A percentile compares a stretch with the other conserved stretches of the same genome.
These are phyloP conservation scores for Diplogelasinospora grovesii DNA, from an alignment of 495 filamentous ascomycete species.

Conservation along the genomic window DNA sequence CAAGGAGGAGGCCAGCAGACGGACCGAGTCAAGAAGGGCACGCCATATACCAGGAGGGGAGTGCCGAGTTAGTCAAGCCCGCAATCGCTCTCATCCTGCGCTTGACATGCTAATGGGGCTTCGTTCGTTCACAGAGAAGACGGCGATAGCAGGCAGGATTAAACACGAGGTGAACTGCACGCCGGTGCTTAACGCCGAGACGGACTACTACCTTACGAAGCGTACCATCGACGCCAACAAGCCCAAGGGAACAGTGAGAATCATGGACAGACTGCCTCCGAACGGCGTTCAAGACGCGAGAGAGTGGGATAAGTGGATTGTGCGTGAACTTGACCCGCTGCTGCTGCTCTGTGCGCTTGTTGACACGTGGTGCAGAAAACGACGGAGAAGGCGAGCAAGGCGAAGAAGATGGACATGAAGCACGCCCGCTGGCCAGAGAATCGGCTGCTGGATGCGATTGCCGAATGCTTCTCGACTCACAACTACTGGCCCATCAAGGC, in stretches of 20 bases:
- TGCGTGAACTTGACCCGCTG: slow-evolving; percentile 23
- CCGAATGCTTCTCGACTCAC: slow-evolving; percentile 72
- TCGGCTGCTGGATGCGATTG: slow-evolving; percentile 77
- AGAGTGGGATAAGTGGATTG: slow-evolving; percentile 51
- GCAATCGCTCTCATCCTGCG: background rate
- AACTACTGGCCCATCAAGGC: slow-evolving; percentile 85
- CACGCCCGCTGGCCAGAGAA: slow-evolving; percentile 78
- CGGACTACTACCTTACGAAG: slow-evolving; percentile 51
- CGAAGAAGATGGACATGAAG: slow-evolving; percentile 65
- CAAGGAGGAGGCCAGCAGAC: slow-evolving; percentile 27
- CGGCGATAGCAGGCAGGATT: slow-evolving; percentile 63
- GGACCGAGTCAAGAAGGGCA: slow-evolving; percentile 53
- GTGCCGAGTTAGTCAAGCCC: slow-evolving; percentile 64
- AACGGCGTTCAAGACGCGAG: slow-evolving; percentile 38
- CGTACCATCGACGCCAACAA: slow-evolving; percentile 57
- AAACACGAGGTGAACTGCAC: slow-evolving; percentile 71
- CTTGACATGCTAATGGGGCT: background rate
- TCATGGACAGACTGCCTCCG: slow-evolving; percentile 29
- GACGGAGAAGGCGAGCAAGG: slow-evolving; percentile 39
- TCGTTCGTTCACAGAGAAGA: slow-evolving; percentile 57
- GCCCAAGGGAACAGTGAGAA: slow-evolving; percentile 50
- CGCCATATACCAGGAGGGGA: slow-evolving; percentile 66
- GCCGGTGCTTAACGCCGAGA: slow-evolving; percentile 69
- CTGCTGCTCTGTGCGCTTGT: slow-evolving; percentile 1
- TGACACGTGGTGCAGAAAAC: slow-evolving; percentile 37